A percentile compares a stretch with the other conserved stretches of the same genome.
phyloP scores from a whole-genome alignment of 768 basidiomycete species.

The Lentinula lateritia region DNA sequence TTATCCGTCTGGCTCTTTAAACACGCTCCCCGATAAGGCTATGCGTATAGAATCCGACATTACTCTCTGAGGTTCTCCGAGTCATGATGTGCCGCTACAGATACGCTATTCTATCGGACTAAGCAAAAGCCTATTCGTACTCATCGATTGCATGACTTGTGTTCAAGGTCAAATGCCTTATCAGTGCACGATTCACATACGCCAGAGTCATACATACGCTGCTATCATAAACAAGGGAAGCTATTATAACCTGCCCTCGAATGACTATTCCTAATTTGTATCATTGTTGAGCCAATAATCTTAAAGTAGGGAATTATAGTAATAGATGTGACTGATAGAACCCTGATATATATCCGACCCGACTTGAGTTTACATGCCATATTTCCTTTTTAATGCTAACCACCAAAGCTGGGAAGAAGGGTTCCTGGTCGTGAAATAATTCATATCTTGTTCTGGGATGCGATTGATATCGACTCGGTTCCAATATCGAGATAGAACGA shows the following conservation, averaged over 20 bases:
- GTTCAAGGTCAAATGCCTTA: not conserved
- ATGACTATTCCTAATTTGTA: too few species aligned
- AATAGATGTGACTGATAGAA: not conserved
- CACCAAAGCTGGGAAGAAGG: slow-evolving; percentile 64
- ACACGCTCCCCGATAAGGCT: not conserved
- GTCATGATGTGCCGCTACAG: not conserved
- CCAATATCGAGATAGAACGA: slow-evolving; percentile 71
- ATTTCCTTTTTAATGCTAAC: slow-evolving; percentile 70
- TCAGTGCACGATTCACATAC: not conserved
- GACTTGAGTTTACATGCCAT: slow-evolving; percentile 28
- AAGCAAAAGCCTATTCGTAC: not conserved
- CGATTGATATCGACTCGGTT: slow-evolving; percentile 81
- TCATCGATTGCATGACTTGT: not conserved
- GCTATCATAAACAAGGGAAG: not conserved
- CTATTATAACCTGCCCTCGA: too few species aligned
- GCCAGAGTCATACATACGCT: not conserved
- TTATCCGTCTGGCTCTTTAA: not conserved
- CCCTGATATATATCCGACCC: not conserved
- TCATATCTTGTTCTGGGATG: slow-evolving; percentile 83
- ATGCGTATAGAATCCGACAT: not conserved
- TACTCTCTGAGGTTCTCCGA: not conserved
- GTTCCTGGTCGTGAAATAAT: slow-evolving; percentile 59
- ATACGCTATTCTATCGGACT: not conserved
- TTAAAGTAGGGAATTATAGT: too few species aligned
- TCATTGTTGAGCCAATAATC: too few species aligned